These are phyloP conservation scores for Apiospora arundinis DNA, from an alignment of 2,329 filamentous ascomycete genomes.

Conservation along the genomic window DNA sequence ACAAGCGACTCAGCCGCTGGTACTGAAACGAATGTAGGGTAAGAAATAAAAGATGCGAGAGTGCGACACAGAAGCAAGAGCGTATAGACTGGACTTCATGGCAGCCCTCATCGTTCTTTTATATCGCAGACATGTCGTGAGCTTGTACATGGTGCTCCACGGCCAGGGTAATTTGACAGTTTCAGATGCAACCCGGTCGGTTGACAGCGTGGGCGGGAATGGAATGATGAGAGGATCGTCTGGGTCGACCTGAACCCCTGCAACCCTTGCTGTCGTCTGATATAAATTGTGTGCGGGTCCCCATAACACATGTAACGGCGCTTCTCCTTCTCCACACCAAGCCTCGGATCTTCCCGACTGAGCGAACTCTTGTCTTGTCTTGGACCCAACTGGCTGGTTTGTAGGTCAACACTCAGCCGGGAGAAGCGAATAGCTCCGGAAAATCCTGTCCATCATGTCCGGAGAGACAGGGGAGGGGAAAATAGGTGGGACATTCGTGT, in stretches of 20 bases:
- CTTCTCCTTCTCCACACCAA: not conserved
- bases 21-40: constrained; percentile 8
- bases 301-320: constrained; percentile 3
- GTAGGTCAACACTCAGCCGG: not conserved
- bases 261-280: constrained; percentile 18
- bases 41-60: not conserved
- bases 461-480: not conserved
- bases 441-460: not conserved
- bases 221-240: constrained; percentile 17
- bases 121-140: not conserved
- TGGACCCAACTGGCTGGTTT: constrained; percentile 1
- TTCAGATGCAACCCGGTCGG: constrained; percentile 13
- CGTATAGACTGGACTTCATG: not conserved
- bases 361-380: constrained; percentile 1
- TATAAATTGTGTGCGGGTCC: constrained; percentile 16
- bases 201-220: not conserved
- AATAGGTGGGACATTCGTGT: not conserved
- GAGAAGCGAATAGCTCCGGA: not conserved
- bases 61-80: constrained; percentile 3
- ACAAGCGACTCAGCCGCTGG: constrained; percentile 7
- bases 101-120: not conserved
- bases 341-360: constrained; percentile 14
- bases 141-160: not conserved
- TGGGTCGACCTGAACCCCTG: not conserved
- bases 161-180: not conserved